A percentile compares a stretch with the other conserved stretches of the same genome.
Evolutionary conservation across 108 stramenopile species (phyloP).

Genomic region (Nitzschia palea): DNA sequence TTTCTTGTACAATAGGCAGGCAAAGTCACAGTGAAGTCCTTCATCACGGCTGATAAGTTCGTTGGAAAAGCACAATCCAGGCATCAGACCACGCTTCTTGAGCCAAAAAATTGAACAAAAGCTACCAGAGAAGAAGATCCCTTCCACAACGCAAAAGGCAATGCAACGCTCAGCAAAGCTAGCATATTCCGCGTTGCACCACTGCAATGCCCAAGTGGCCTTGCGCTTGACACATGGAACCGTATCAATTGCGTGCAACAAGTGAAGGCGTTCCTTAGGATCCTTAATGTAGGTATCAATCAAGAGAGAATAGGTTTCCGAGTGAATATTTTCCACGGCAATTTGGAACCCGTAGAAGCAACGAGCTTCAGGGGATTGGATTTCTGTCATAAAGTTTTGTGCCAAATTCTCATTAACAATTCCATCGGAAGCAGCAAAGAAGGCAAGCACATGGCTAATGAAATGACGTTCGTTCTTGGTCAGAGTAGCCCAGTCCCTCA

Average conservation of each 20-base stretch:
- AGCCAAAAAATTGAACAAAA: conserved; percentile 99
- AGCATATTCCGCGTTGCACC: conserved; percentile 88
- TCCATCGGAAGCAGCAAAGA: conserved; percentile 99
- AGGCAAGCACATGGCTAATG: conserved; percentile 97
- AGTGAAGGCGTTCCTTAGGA: conserved; percentile 66
- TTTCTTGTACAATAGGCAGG: conserved; percentile 91
- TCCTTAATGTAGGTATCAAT: conserved; percentile 99
- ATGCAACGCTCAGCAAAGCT: conserved; percentile 98
- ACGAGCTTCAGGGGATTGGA: conserved; percentile 95
- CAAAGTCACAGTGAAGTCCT: conserved; percentile 96
- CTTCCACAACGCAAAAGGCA: conserved; percentile 99
- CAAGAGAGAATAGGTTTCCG: conserved; percentile 97
- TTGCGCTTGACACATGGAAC: conserved; percentile 97
- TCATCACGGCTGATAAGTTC: conserved; percentile 99
- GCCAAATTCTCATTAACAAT: conserved; percentile 99
- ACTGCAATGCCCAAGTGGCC: conserved; percentile 97
- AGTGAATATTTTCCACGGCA: conserved; percentile 99
- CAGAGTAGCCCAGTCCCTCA: conserved; percentile 92
- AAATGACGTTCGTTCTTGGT: conserved; percentile 96
- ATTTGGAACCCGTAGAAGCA: conserved; percentile 99
- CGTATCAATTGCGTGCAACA: conserved; percentile 92
- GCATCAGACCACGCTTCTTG: conserved; percentile 99
- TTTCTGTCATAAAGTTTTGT: conserved; percentile 96
- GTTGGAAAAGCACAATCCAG: conserved; percentile 98
- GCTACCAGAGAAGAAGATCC: conserved; percentile 97